These are phyloP conservation scores for Ceriops tagal DNA, from an alignment of 345 rosid species.

Conservation along the genomic window DNA sequence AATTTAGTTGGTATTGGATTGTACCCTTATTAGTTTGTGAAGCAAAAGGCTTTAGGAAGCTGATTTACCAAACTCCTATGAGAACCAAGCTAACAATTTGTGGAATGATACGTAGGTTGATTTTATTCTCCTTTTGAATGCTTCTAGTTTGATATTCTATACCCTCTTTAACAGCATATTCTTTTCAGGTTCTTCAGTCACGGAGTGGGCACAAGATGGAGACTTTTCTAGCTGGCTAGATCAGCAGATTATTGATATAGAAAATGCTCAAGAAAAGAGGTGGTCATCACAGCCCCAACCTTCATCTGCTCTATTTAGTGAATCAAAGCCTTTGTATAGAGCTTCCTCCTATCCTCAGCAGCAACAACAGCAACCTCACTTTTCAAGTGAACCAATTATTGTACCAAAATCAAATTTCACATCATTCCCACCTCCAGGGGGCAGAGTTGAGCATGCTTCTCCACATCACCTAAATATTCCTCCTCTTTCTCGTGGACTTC, in stretches of 20 bases:
- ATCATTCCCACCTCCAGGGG: conserved; percentile 84
- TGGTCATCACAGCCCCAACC: conserved; percentile 83
- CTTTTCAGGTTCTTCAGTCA: conserved; percentile 77
- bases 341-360: conserved; percentile 81
- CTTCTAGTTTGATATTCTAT: not conserved
- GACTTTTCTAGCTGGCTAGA: conserved; percentile 73
- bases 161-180: not conserved
- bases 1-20: not conserved
- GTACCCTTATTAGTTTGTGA: not conserved
- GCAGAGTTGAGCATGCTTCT: conserved; percentile 52
- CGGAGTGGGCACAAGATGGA: conserved; percentile 90
- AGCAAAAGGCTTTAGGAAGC: not conserved
- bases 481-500: conserved; percentile 49
- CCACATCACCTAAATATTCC: conserved; percentile 53
- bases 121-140: not conserved
- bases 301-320: conserved; percentile 40
- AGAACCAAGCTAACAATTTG: not conserved
- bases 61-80: not conserved
- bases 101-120: not conserved
- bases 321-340: conserved; percentile 67
- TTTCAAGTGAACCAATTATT: conserved; percentile 61
- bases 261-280: conserved; percentile 61
- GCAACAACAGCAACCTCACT: conserved; percentile 60
- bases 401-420: conserved; percentile 67
- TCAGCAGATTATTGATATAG: conserved; percentile 51